These are phyloP conservation scores for Diutina scorzettiae DNA, from an alignment of 1,139 yeast species.

Conservation along the genomic window DNA sequence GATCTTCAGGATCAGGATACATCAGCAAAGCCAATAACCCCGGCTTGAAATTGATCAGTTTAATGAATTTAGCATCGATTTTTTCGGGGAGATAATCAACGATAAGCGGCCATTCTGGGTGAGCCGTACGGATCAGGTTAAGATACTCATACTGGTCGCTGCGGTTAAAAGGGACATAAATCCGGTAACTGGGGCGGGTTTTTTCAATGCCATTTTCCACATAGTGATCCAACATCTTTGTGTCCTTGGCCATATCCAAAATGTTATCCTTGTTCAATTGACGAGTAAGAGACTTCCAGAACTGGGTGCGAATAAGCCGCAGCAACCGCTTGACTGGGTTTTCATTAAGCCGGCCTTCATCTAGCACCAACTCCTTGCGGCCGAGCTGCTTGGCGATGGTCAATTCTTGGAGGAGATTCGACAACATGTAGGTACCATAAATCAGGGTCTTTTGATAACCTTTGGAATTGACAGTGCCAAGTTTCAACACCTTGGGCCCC, in stretches of 20 bases:
- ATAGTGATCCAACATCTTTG: constrained; percentile 57
- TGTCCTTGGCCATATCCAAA: constrained; percentile 66
- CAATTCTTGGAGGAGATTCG: constrained; percentile 79
- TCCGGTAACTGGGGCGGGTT: constrained; percentile 44
- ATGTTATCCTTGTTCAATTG: constrained; percentile 49
- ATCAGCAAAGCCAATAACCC: constrained; percentile 81
- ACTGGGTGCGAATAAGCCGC: constrained; percentile 62
- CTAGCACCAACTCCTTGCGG: constrained; percentile 62
- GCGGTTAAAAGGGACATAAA: constrained; percentile 66
- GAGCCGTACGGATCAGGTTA: constrained; percentile 34
- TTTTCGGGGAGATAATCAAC: constrained; percentile 58
- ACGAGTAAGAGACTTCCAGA: constrained; percentile 77
- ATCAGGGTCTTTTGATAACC: constrained; percentile 66
- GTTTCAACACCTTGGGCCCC: constrained; percentile 79
- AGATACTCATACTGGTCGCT: constrained; percentile 67
- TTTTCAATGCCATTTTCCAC: constrained; percentile 20
- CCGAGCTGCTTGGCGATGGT: constrained; percentile 81
- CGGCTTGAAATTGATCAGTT: constrained; percentile 70
- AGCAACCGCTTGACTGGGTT: constrained; percentile 76
- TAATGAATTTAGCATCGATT: constrained; percentile 60
- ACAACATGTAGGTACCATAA: constrained; percentile 85
- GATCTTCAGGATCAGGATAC: constrained; percentile 37
- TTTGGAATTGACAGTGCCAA: constrained; percentile 78
- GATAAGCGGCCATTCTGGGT: constrained; percentile 54
- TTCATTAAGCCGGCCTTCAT: constrained; percentile 75